A percentile compares a stretch with the other conserved stretches of the same genome.
These are phyloP conservation scores for Mesembryanthemum crystallinum DNA, from an alignment of 148 eudicot species.

Conservation along the genomic window DNA sequence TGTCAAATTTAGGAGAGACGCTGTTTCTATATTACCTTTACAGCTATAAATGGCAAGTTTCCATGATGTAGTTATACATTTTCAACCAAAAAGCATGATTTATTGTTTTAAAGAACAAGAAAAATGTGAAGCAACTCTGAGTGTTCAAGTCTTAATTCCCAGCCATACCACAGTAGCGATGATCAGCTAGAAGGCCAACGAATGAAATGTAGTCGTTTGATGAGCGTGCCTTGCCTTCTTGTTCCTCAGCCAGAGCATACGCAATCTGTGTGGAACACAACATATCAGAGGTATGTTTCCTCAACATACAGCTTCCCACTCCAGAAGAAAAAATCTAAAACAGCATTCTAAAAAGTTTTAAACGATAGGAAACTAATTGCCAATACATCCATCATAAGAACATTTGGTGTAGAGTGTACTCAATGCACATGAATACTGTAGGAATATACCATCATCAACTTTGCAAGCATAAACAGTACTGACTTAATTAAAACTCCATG, in stretches of 20 bases:
- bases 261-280: conserved; percentile 24
- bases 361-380: background rate
- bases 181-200: conserved; percentile 30
- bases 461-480: too few relatives aligned
- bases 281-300: background rate
- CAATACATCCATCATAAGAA: background rate
- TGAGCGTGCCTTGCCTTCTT: conserved; percentile 17
- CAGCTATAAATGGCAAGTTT: background rate
- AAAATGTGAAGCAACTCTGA: background rate
- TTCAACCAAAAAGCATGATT: background rate
- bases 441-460: too few relatives aligned
- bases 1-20: too few relatives aligned
- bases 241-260: conserved; percentile 28
- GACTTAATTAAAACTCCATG: background rate
- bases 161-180: conserved; percentile 31
- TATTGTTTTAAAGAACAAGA: background rate
- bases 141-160: background rate
- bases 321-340: background rate
- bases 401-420: too few relatives aligned
- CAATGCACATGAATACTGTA: too few relatives aligned
- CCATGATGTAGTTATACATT: background rate
- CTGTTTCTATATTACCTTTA: too few relatives aligned
- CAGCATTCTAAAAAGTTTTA: background rate
- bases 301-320: background rate
- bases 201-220: conserved; percentile 23